Base-by-base conservation (phyloP, 2,329 filamentous ascomycete genomes). In the Neofusicoccum sp. region DNA sequence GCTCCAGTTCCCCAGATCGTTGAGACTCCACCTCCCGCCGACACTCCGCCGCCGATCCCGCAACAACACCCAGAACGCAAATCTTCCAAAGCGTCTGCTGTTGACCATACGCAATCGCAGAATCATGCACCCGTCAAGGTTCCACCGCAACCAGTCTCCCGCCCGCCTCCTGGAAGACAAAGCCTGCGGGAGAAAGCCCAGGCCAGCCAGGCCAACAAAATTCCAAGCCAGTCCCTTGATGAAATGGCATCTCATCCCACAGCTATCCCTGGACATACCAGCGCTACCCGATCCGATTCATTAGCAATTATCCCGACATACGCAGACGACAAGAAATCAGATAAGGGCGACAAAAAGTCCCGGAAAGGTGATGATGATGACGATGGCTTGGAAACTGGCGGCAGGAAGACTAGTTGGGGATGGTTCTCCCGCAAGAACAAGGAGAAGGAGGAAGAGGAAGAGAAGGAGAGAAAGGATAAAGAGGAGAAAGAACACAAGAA, bases 361-460 rank as follows among this genome's bases (percentile, higher is more conserved):
- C 92, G 90, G 71, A 89, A 93, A 4, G 87, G 84, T 66, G 85
- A 89, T 66, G 89, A 93, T 4, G 87, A 85, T 66, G 85, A 89
- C 66, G 85, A 89, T n/a, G 74, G 73, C 6, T 82, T 88, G 1
- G 87, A 91, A 49, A 83, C 83, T 56, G 82, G 81, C 2, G 77
- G 81, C 29, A 85, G 89, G 65, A 96, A 95, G 73, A 93, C 92
- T 9, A 90, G 89, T 65, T 92, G 92, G 91, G 91, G 91, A 68
- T 93, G 90, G 89, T 84, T 93, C 36, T 72, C 77, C 6, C 84
- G 84, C 43, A 91, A 94, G 61, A 89, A 93, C 64, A 89, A 89
- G 69, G 86, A 90, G 37, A 89, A 88, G 64, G 89, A 90, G 68
- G 87, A 89, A 67, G 87, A 85, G 71, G 84, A 85, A 61, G 83